These are phyloP conservation scores for Trifolium repens DNA, from an alignment of 306 rosid species.

Conservation along the genomic window DNA sequence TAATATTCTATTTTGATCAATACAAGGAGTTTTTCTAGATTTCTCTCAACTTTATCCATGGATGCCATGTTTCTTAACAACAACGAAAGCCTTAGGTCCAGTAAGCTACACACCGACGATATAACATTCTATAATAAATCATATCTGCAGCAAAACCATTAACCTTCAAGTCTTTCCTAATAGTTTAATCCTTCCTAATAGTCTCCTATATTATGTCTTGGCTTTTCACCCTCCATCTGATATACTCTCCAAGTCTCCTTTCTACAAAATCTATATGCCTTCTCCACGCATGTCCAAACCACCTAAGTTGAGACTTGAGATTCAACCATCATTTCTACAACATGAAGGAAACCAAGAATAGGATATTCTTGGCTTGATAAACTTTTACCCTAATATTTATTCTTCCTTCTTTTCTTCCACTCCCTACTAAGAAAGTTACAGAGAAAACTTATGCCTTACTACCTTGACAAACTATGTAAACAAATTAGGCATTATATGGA, in stretches of 20 bases:
- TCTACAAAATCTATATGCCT: background rate
- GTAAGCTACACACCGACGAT: background rate
- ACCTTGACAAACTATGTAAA: background rate
- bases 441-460: background rate
- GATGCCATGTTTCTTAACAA: background rate
- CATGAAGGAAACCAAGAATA: background rate
- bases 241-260: conserved; percentile 1
- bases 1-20: too few relatives aligned
- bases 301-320: background rate
- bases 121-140: background rate
- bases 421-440: background rate
- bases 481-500: background rate
- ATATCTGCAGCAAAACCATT: background rate
- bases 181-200: background rate
- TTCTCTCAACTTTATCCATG: too few relatives aligned
- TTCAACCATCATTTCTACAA: background rate
- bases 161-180: background rate
- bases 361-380: background rate
- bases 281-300: background rate
- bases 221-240: background rate
- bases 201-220: background rate
- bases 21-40: too few relatives aligned
- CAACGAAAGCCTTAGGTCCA: background rate
- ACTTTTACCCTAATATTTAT: background rate
- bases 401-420: conserved; percentile 1